Conservation (phyloP, 2,329 filamentous ascomycete genomes). For the Pseudogymnoascus sp. region DNA sequence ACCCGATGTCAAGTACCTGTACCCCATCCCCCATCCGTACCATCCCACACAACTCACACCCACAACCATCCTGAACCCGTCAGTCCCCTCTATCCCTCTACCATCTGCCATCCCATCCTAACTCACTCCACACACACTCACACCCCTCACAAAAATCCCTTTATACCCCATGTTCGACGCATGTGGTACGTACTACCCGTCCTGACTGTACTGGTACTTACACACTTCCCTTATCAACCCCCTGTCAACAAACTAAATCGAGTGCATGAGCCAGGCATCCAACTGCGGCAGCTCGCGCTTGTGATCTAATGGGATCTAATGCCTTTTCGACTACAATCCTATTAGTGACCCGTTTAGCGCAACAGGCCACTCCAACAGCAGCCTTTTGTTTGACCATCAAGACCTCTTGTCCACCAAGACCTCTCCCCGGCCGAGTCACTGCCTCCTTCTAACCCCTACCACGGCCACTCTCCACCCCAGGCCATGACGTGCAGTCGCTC, state of each 20-base stretch:
- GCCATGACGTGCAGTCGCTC: background rate
- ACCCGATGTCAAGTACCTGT: background rate
- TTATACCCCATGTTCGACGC: background rate
- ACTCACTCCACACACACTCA: background rate
- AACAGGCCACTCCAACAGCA: background rate
- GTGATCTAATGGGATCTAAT: background rate
- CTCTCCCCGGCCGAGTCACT: background rate
- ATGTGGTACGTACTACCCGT: background rate
- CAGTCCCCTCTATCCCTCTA: background rate
- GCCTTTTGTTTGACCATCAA: background rate
- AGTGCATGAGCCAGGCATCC: background rate
- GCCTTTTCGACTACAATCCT: background rate
- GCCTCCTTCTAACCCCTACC: background rate
- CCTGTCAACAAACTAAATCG: background rate
- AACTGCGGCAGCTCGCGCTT: background rate
- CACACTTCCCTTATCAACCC: background rate
- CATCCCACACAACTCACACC: background rate
- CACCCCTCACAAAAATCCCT: background rate
- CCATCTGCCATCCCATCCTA: background rate
- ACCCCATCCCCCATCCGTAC: background rate
- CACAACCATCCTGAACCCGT: background rate
- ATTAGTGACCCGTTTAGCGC: background rate
- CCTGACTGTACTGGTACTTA: too few species aligned
- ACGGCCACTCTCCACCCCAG: background rate
- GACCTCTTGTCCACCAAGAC: background rate